Base-by-base conservation (phyloP, 306 rosid species). In the Lablab purpureus region DNA sequence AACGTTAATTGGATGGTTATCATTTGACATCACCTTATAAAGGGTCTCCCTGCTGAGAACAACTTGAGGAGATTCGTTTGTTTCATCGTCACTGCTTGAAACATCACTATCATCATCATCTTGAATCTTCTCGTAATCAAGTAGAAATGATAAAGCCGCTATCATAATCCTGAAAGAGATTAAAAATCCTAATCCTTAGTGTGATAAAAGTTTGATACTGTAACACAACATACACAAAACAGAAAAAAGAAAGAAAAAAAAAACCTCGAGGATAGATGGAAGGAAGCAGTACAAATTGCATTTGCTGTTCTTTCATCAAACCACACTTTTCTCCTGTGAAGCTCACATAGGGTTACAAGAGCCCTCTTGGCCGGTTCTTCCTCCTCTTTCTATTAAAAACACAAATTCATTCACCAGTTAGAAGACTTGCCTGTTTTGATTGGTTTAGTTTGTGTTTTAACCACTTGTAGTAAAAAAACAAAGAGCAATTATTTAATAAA, bases 251-350 rank as follows among this genome's bases (percentile, higher is more conserved):
- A 34, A n/a, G 10, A 45, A 27, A 27, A 76, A 9, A 23, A 34
- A n/a, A 41, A 92, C 99, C 97, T 92, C 10, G 97, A 72, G 1
- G 95, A 78, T 4, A 90, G 87, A 86, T 92, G 99, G 73, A 92
- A 82, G 67, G 89, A 89, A 7, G 97, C 97, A 27, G 81, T 83
- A 76, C 97, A 92, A 52, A 94, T 89, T n/a, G 97, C 97, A 84
- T 94, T 89, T 10, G 97, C 95, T 2, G 99, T 91, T 84, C 93
- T 86, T 72, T 92, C 99, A 66, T 94, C 97, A 54, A 92, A 91
- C 97, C 97, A 94, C 63, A 83, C 82, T 85, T 86, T 90, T 64
- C 92, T 87, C 63, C 88, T 78, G 72, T 94, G 97, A 82, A 94
- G 93, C 58, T 94, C 97, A 14, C 97, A 86, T 0, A 94, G 85